These are phyloP conservation scores for Moringa oleifera DNA, from an alignment of 345 rosid species.

Conservation along the genomic window DNA sequence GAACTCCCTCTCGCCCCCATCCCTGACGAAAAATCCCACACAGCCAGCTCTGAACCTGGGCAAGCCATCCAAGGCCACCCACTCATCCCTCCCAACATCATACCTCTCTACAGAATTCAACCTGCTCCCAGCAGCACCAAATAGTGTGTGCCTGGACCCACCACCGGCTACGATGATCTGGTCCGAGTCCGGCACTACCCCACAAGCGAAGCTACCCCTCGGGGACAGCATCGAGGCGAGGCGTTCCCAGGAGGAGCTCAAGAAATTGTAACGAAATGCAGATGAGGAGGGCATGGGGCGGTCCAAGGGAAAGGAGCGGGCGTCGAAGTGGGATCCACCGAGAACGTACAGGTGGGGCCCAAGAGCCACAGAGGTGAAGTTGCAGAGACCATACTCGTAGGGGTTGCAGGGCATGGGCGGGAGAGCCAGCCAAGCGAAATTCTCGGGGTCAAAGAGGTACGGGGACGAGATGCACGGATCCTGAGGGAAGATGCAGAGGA, in stretches of 20 bases:
- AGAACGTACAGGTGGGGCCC: constrained; percentile 65
- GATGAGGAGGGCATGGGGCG: constrained; percentile 72
- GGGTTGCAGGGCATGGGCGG: constrained; percentile 84
- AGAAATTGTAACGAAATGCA: constrained; percentile 57
- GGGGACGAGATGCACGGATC: constrained; percentile 83
- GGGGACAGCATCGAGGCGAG: constrained; percentile 76
- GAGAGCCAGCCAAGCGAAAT: constrained; percentile 67
- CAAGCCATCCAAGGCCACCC: constrained; percentile 61
- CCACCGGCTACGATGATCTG: constrained; percentile 87
- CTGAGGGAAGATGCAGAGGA: constrained; percentile 78
- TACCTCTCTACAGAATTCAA: constrained; percentile 74
- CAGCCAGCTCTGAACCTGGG: constrained; percentile 88
- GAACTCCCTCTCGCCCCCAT: constrained; percentile 55
- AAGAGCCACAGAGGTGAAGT: constrained; percentile 66
- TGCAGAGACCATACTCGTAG: constrained; percentile 77
- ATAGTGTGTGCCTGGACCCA: constrained; percentile 75
- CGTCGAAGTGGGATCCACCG: constrained; percentile 85
- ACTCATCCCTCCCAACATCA: constrained; percentile 61
- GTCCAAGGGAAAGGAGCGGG: constrained; percentile 79
- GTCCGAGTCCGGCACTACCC: constrained; percentile 31
- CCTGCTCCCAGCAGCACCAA: constrained; percentile 83
- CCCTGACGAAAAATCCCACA: constrained; percentile 55
- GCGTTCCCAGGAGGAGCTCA: constrained; percentile 51
- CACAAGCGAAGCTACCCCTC: constrained; percentile 91
- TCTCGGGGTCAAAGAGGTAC: constrained; percentile 63